Evolutionary conservation across 2,329 filamentous ascomycete genomes (phyloP).

Genomic region (Capronia epimyces): DNA sequence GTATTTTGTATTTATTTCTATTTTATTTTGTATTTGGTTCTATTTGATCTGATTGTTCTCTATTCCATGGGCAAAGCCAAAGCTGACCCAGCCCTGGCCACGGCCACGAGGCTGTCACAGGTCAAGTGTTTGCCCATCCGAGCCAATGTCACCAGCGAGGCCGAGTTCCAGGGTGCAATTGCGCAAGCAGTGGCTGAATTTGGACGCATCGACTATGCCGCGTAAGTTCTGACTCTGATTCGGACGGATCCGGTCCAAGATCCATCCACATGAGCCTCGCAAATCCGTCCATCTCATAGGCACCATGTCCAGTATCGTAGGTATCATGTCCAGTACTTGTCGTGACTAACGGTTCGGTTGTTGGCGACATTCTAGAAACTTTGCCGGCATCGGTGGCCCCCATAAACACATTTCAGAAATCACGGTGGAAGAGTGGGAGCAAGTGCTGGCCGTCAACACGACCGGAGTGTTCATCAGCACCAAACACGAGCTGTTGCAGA

Average conservation of each 20-base stretch:
- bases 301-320: too few relatives aligned
- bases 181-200: conserved; percentile 22
- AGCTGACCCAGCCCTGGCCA: too few relatives aligned
- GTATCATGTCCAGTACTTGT: too few relatives aligned
- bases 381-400: conserved; percentile 64
- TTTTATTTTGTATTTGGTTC: too few relatives aligned
- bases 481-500: conserved; percentile 68
- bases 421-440: conserved; percentile 77
- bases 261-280: too few relatives aligned
- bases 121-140: conserved; percentile 18
- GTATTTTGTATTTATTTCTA: too few relatives aligned
- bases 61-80: too few relatives aligned
- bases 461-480: conserved; percentile 93
- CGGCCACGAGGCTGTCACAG: too few relatives aligned
- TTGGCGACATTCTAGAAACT: conserved; percentile 52
- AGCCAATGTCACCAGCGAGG: conserved; percentile 23
- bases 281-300: too few relatives aligned
- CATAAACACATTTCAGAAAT: conserved; percentile 10
- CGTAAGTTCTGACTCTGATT: too few relatives aligned
- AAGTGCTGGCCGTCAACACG: conserved; percentile 89
- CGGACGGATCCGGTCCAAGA: too few relatives aligned
- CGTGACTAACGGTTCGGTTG: background rate
- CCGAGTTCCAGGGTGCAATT: conserved; percentile 20
- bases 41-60: too few relatives aligned
- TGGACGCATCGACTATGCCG: conserved; percentile 70